Percentiles rank a stretch among this genome's conserved stretches.
These are phyloP conservation scores for Lactuca saligna DNA, from an alignment of 129 eudicot genomes.

Conservation along the genomic window DNA sequence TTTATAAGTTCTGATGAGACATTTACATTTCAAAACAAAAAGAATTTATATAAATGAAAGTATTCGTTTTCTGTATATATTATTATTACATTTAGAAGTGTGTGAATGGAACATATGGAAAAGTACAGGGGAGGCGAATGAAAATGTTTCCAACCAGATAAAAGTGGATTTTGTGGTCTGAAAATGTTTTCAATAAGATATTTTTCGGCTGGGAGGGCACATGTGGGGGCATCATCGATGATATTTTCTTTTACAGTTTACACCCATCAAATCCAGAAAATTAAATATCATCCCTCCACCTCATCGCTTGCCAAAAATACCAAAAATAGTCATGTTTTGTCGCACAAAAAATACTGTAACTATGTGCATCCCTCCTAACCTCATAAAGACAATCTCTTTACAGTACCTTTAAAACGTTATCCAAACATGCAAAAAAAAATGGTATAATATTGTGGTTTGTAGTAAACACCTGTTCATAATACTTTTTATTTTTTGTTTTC, in stretches of 20 bases:
- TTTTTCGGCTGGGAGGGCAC: conserved; percentile 15
- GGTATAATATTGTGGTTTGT: not conserved
- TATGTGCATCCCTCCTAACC: not conserved
- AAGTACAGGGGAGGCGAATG: conserved; percentile 3
- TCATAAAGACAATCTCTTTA: not conserved
- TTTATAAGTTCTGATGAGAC: not conserved
- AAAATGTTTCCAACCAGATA: not conserved
- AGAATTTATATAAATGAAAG: not conserved
- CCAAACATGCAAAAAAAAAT: not conserved
- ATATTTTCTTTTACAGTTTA: conserved; percentile 17
- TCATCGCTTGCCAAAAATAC: conserved; percentile 16
- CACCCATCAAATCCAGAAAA: conserved; percentile 30
- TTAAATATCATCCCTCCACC: conserved; percentile 29
- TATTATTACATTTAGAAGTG: not conserved
- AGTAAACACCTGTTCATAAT: not conserved
- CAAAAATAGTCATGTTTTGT: not conserved
- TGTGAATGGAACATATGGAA: not conserved
- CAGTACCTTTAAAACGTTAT: too few species aligned
- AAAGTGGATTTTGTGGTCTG: not conserved
- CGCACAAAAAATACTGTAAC: not conserved
- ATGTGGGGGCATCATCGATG: conserved; percentile 24
- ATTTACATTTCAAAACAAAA: too few species aligned
- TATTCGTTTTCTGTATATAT: not conserved
- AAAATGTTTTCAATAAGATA: conserved; percentile 5
- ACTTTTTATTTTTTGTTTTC: not conserved